Conservation (phyloP, 1,139 yeast species). For the Entelexis paramagnoliae region DNA sequence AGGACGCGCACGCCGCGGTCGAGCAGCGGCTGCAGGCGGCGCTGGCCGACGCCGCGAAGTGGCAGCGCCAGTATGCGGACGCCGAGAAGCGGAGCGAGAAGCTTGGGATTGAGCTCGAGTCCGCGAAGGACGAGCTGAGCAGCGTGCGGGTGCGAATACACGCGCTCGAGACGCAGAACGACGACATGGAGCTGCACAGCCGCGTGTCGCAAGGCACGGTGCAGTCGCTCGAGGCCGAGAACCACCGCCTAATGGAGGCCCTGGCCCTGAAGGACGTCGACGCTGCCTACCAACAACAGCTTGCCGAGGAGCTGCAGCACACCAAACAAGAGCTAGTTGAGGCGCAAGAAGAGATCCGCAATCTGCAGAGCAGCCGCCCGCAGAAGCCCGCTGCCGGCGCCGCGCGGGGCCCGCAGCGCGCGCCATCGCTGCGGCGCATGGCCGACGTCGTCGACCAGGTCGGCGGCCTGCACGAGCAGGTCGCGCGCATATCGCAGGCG, state of each 20-base stretch:
- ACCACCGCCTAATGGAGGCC: slow-evolving; percentile 9
- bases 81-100: slow-evolving; percentile 3
- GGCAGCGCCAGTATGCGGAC: not conserved
- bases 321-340: slow-evolving; percentile 6
- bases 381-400: not conserved
- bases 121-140: not conserved
- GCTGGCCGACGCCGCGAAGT: not conserved
- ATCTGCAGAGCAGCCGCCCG: not conserved
- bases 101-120: not conserved
- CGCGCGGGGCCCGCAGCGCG: not conserved
- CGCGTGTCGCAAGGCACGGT: slow-evolving; percentile 6
- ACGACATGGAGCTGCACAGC: slow-evolving; percentile 3
- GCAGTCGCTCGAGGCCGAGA: slow-evolving; percentile 3
- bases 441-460: not conserved
- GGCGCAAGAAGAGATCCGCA: slow-evolving; percentile 9
- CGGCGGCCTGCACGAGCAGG: slow-evolving; percentile 1
- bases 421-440: not conserved
- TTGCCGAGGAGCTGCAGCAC: slow-evolving; percentile 5
- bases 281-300: not conserved
- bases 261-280: slow-evolving; percentile 12
- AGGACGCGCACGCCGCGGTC: not conserved
- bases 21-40: slow-evolving; percentile 3
- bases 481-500: not conserved
- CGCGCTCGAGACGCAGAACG: slow-evolving; percentile 2
- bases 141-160: not conserved